phyloP scores from a whole-genome alignment of 345 rosid species.

The Citrus trifoliata region DNA sequence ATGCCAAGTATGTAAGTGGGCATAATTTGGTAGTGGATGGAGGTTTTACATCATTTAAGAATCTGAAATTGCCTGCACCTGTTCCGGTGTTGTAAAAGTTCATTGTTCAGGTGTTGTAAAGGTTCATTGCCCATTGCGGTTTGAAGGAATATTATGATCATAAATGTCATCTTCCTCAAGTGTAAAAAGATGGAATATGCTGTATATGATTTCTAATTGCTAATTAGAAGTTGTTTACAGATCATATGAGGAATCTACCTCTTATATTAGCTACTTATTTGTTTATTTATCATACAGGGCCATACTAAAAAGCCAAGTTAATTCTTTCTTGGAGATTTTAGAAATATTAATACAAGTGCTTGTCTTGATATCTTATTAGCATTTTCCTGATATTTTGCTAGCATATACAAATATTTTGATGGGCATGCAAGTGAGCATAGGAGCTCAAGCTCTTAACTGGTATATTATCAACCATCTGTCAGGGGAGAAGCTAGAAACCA shows the following conservation, averaged over 20 bases:
- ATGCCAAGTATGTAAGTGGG: conserved; percentile 79
- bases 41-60: conserved; percentile 72
- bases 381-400: background rate
- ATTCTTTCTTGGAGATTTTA: no score
- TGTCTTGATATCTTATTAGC: background rate
- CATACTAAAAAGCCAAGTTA: no score
- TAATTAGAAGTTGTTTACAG: no score
- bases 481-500: background rate
- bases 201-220: background rate
- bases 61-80: conserved; percentile 45
- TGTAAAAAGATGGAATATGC: background rate
- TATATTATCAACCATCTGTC: background rate
- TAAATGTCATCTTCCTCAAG: background rate
- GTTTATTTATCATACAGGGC: background rate
- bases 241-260: background rate
- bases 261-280: background rate
- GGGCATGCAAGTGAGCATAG: background rate
- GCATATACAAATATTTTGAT: background rate
- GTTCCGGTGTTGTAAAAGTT: conserved; percentile 29
- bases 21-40: conserved; percentile 93
- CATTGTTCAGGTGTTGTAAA: conserved; percentile 29
- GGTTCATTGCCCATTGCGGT: background rate
- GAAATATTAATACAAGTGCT: background rate
- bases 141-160: background rate
- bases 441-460: background rate